These are phyloP conservation scores for Xylaria sp. DNA, from an alignment of 495 filamentous ascomycete genomes.

Conservation along the genomic window DNA sequence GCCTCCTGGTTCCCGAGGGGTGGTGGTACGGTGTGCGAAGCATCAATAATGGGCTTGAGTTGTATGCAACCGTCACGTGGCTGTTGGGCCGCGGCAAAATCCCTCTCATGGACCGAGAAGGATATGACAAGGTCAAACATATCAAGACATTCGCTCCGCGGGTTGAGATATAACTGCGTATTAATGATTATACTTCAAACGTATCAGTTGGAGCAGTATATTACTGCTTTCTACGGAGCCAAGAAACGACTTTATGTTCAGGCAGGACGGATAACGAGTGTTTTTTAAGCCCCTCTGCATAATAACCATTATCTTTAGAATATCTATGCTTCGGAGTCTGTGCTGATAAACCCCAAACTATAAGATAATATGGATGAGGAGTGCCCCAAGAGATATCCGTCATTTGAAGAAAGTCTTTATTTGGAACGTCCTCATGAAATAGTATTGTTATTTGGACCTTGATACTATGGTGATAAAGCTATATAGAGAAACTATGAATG, in stretches of 20 bases:
- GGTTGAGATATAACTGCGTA: slow-evolving; percentile 8
- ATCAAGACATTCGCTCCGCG: neutral
- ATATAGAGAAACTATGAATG: too few relatives aligned
- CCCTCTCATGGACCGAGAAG: neutral
- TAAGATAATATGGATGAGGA: too few relatives aligned
- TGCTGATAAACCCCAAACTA: neutral
- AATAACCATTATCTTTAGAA: neutral
- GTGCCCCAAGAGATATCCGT: too few relatives aligned
- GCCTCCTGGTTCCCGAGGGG: slow-evolving; percentile 10
- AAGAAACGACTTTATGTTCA: neutral
- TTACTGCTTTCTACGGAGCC: neutral
- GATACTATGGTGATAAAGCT: too few relatives aligned
- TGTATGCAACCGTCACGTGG: slow-evolving; percentile 18
- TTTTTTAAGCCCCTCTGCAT: neutral
- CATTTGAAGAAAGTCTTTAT: too few relatives aligned
- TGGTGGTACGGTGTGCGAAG: slow-evolving; percentile 20
- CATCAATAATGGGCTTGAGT: slow-evolving; percentile 7
- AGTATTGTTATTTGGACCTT: too few relatives aligned
- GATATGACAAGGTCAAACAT: neutral
- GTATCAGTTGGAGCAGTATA: neutral
- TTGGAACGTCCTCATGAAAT: too few relatives aligned
- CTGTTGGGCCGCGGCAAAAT: neutral
- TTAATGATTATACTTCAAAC: neutral
- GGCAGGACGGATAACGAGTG: neutral
- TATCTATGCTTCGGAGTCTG: neutral